Conservation (phyloP, 441 rosid species). For the Omphalea diandra region DNA sequence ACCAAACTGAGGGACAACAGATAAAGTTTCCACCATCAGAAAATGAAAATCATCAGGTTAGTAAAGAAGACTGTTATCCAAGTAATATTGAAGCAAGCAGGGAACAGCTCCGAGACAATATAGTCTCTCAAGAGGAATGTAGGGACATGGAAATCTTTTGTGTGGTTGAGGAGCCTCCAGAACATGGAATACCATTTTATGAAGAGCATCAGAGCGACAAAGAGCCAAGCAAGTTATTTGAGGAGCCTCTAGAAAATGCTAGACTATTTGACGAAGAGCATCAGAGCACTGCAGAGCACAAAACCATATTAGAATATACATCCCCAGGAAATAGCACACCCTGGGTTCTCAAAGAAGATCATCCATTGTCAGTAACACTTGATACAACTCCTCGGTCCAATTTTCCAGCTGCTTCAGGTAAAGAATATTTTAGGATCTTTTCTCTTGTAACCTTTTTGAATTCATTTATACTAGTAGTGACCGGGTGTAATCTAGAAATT, state of each 20-base stretch:
- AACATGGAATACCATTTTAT: constrained; percentile 26
- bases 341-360: constrained; percentile 26
- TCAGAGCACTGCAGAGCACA: constrained; percentile 24
- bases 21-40: constrained; percentile 24
- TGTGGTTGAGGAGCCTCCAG: constrained; percentile 26
- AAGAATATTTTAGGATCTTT: constrained; percentile 16
- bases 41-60: constrained; percentile 24
- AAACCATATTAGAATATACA: constrained; percentile 20
- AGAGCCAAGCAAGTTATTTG: constrained; percentile 22
- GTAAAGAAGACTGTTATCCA: constrained; percentile 22
- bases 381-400: constrained; percentile 40
- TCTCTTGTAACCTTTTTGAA: background rate
- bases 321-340: constrained; percentile 13
- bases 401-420: constrained; percentile 44
- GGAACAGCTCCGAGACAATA: constrained; percentile 43
- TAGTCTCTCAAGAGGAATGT: constrained; percentile 18
- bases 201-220: constrained; percentile 30
- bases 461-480: constrained; percentile 4
- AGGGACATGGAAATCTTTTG: constrained; percentile 16
- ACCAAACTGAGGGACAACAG: constrained; percentile 31
- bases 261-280: constrained; percentile 30
- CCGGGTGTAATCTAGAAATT: constrained; percentile 2
- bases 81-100: constrained; percentile 32
- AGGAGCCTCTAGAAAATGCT: constrained; percentile 28
- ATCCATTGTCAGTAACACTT: constrained; percentile 32